Evolutionary conservation across 768 basidiomycete genomes (phyloP), one percentile per base, ranked within the genome.

Genomic region (Tulasnella sp.): DNA sequence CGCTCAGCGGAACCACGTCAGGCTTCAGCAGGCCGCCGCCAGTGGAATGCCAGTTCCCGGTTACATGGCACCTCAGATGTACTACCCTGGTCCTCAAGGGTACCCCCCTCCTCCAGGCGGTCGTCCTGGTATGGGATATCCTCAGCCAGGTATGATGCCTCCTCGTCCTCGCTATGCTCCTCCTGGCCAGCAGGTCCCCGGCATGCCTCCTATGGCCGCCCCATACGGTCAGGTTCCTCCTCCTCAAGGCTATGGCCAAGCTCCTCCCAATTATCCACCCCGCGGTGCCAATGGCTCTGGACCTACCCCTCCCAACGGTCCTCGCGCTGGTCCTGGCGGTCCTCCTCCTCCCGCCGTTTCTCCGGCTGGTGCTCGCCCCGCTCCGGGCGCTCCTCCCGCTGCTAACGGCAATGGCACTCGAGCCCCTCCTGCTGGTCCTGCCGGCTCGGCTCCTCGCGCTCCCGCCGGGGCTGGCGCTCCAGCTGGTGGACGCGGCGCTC

Each of bases 1-100:
- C 82, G 94, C 94, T 79, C 96, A 98, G 85, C 95, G 97, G 83
- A 93, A 94, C 85, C 94, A 98, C 85, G 94, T 96, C 83, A 89
- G 97, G 78, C 91, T 96, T 89, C 95, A 96, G 82, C 97, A 98
- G 86, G 93, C 93, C 78, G 94, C 93, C 77, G 93, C 93, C 67
- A 91, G 93, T 79, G 93, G 90, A 71, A 87, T 96, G 77, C 92
- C 94, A 73, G 82, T 82, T 75, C 89, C 89, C 79, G 90, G 91
- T 78, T 92, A 93, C 87, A 88, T 96, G 86, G 89, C 91, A 81
- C 88, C 89, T 19, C 84, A 84, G 76, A 90, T 95, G 87, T 95
- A 93, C 86, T 94, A 93, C 82, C 89, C 94, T 79, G 85, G 87
- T 81, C 89, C 93, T 71, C 89, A 91, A 79, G 86, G 89, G 78